phyloP scores from a whole-genome alignment of 371 early-diverging fungal species.

The Mucor mucedo region DNA sequence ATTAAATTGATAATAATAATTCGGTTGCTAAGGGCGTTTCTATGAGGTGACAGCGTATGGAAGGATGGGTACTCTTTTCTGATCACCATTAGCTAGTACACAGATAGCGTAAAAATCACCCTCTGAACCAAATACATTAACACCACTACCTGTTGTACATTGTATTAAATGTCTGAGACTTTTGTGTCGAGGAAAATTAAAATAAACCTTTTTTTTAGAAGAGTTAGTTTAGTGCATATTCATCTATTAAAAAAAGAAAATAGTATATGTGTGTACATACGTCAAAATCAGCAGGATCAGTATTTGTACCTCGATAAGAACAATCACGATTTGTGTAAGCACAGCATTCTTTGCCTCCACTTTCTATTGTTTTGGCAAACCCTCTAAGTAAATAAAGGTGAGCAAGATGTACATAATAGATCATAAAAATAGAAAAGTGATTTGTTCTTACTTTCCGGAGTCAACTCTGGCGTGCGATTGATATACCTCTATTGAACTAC shows the following conservation, averaged over 20 bases:
- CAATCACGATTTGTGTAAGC: slow-evolving; percentile 16
- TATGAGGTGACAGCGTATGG: not conserved
- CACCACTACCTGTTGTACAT: slow-evolving; percentile 20
- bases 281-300: slow-evolving; percentile 7
- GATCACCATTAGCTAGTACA: not conserved
- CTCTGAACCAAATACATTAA: slow-evolving; percentile 5
- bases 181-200: not conserved
- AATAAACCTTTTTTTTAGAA: not conserved
- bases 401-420: not conserved
- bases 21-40: too few species aligned
- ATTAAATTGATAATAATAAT: too few species aligned
- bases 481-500: not conserved
- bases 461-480: not conserved
- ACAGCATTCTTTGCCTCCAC: slow-evolving; percentile 12
- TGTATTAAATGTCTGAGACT: not conserved
- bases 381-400: not conserved
- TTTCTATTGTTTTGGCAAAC: slow-evolving; percentile 1
- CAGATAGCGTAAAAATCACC: slow-evolving; percentile 2
- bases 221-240: not conserved
- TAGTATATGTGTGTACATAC: slow-evolving; percentile 3
- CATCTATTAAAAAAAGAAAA: not conserved
- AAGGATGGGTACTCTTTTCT: not conserved
- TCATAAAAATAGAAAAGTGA: not conserved
- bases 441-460: not conserved
- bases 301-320: not conserved